A percentile compares a stretch with the other conserved stretches of the same genome.
phyloP scores from a whole-genome alignment of 2,329 filamentous ascomycete genomes.

The Colletotrichum tropicale region DNA sequence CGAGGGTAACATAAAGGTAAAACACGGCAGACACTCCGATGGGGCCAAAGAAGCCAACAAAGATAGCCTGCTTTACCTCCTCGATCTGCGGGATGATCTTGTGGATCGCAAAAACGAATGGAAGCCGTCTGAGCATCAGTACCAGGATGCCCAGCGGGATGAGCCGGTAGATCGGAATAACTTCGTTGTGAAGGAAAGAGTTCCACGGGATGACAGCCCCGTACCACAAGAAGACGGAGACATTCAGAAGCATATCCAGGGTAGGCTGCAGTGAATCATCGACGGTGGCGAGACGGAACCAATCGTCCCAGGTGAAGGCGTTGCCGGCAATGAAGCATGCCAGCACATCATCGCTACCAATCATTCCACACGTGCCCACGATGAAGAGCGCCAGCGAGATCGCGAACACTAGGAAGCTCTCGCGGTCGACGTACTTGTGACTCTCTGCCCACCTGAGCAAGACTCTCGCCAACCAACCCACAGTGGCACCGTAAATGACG shows the following conservation, averaged over 20 bases:
- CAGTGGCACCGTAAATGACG: slow-evolving; percentile 74
- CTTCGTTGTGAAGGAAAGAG: slow-evolving; percentile 66
- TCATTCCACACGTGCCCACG: slow-evolving; percentile 82
- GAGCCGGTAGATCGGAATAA: slow-evolving; percentile 77
- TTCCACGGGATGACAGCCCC: slow-evolving; percentile 85
- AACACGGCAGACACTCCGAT: slow-evolving; percentile 92
- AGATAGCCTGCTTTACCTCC: slow-evolving; percentile 74
- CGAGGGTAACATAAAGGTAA: slow-evolving; percentile 81
- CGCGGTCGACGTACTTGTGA: slow-evolving; percentile 80
- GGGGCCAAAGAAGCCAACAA: slow-evolving; percentile 92
- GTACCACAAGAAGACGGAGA: slow-evolving; percentile 89
- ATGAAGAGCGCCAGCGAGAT: slow-evolving; percentile 87
- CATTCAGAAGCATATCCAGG: slow-evolving; percentile 92
- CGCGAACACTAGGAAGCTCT: slow-evolving; percentile 87
- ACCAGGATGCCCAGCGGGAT: slow-evolving; percentile 77
- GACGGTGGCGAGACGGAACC: slow-evolving; percentile 87
- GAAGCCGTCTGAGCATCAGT: slow-evolving; percentile 77
- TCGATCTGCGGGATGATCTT: slow-evolving; percentile 82
- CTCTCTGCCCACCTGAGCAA: slow-evolving; percentile 85
- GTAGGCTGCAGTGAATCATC: slow-evolving; percentile 95
- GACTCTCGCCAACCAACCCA: slow-evolving; percentile 83
- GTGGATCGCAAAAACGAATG: slow-evolving; percentile 76
- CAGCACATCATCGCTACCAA: slow-evolving; percentile 87
- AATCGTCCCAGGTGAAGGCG: slow-evolving; percentile 90
- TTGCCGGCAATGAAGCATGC: slow-evolving; percentile 94